phyloP scores from a whole-genome alignment of 176 grass and related monocot genomes.

The Rhynchospora breviuscula region DNA sequence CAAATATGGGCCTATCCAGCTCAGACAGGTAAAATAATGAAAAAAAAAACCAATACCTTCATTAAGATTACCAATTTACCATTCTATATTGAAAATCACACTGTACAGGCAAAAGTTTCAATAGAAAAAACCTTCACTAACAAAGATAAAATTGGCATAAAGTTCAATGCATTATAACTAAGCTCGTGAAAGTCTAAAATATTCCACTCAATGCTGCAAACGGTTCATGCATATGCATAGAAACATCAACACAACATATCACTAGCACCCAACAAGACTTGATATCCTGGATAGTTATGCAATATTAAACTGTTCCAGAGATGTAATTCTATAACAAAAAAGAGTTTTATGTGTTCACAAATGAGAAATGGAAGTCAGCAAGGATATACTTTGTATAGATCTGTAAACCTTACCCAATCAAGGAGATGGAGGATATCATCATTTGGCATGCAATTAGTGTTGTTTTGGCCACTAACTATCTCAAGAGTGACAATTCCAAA shows the following conservation, averaged over 20 bases:
- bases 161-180: background rate
- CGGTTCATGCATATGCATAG: background rate
- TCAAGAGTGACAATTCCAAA: conserved; percentile 71
- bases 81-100: background rate
- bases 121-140: background rate
- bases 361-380: background rate
- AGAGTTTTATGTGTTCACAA: background rate
- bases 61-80: background rate
- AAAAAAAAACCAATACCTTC: background rate
- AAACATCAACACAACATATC: background rate
- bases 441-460: conserved; percentile 44
- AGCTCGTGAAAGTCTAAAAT: background rate
- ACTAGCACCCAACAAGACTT: background rate
- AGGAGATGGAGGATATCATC: conserved; percentile 80
- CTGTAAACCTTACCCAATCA: conserved; percentile 55
- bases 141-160: background rate
- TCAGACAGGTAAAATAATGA: background rate
- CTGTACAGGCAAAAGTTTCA: background rate
- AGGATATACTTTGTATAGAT: background rate
- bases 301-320: background rate
- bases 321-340: background rate
- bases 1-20: background rate
- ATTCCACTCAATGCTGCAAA: background rate
- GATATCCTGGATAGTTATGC: background rate
- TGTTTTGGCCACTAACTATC: conserved; percentile 72